Percentiles rank a stretch among this genome's conserved stretches.
phyloP scores from a whole-genome alignment of 371 early-diverging fungal genomes.

The Funneliformis caledonium region DNA sequence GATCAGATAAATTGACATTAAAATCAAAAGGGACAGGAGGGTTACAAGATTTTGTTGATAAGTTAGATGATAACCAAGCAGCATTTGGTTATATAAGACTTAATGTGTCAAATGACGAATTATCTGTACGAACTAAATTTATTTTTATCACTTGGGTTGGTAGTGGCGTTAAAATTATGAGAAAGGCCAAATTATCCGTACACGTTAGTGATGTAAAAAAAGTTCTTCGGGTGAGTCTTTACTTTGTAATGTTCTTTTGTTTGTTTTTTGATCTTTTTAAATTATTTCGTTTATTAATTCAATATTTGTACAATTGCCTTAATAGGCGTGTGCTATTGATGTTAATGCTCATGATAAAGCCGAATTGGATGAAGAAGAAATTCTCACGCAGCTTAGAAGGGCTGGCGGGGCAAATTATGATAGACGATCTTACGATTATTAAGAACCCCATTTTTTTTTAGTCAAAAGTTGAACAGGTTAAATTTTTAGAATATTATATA shows the following conservation, averaged over 20 bases:
- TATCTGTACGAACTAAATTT: conserved; percentile 73
- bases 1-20: conserved; percentile 55
- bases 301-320: not conserved
- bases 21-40: conserved; percentile 66
- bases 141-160: conserved; percentile 83
- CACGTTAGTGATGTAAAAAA: conserved; percentile 34
- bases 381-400: conserved; percentile 14
- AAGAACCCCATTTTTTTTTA: not conserved
- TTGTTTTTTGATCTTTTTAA: too few relatives aligned
- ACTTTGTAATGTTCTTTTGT: not conserved
- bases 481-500: not conserved
- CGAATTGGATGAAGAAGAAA: conserved; percentile 26
- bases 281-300: too few relatives aligned
- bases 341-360: conserved; percentile 20
- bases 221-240: conserved; percentile 14
- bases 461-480: not conserved
- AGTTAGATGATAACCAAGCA: conserved; percentile 71
- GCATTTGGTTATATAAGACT: conserved; percentile 83
- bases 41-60: conserved; percentile 64
- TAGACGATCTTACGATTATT: conserved; percentile 29
- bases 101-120: conserved; percentile 84
- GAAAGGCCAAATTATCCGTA: conserved; percentile 81
- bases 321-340: conserved; percentile 27
- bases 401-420: conserved; percentile 35
- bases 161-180: conserved; percentile 80